Base-by-base conservation (phyloP, 2,329 filamentous ascomycete genomes). In the Cladosporium sp. region DNA sequence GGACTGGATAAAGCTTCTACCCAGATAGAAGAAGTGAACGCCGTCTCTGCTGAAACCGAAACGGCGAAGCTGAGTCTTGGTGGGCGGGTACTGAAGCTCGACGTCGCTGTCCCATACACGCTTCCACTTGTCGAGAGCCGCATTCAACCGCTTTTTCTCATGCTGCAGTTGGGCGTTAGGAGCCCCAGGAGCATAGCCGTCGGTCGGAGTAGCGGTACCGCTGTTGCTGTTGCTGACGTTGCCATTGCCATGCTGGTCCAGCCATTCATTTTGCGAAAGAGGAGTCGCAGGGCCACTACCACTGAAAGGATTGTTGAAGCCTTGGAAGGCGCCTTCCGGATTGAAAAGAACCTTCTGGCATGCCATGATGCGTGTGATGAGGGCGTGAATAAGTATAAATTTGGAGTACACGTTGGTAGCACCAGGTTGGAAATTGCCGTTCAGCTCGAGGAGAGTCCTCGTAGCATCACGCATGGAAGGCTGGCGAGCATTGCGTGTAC, bases 21-120 rank as follows among this genome's bases (percentile, higher is more conserved):
- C 87, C 40, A 90, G 77, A 79, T 84, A 90, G 74, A 86, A 90
- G 69, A 87, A 90, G 65, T 89, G 86, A 13, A 89, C 82, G 1
- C 82, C 87, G 64, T 90, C 87, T 50, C 86, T 77, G 55, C 84
- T 89, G 70, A 90, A 90, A 0, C 88, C 87, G 62, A 85, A 80
- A 15, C 87, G 83, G 48, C 79, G 78, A 12, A 57, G 45, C n/a
- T 76, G 76, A 5, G 75, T 68, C n/a, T 74, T 75, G 5, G 70
- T 67, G 22, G 75, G 82, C 6, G 85, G 83, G 60, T 89, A 90
- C 67, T 91, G 87, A 36, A 81, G 74, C 12, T 80, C 77, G 76
- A 89, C 85, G 65, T 91, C 88, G 58, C 78, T 73, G 68, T 90
- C 87, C 87, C 88, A 90, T 60, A 80, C 82, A 17, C 76, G 77